phyloP scores from a whole-genome alignment of 2,329 filamentous ascomycete genomes.

The Penicillium freii region DNA sequence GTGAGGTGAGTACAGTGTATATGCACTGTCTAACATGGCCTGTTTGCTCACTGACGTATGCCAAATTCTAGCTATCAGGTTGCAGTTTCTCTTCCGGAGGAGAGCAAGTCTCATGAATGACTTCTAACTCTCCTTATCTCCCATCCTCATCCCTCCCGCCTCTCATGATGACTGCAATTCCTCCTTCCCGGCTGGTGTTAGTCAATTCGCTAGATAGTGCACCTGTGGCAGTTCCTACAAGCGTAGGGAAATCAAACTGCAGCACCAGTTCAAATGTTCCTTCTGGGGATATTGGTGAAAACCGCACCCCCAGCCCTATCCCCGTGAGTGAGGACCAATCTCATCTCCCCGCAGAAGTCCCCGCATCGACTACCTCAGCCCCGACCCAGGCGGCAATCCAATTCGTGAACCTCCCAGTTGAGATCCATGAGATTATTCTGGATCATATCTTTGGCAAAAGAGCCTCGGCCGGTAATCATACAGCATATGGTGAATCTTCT shows the following conservation, averaged over 20 bases:
- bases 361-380: background rate
- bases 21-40: background rate
- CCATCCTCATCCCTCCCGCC: slow-evolving; percentile 11
- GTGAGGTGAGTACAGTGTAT: background rate
- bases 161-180: slow-evolving; percentile 29
- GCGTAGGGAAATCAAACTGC: slow-evolving; percentile 21
- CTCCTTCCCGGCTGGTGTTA: slow-evolving; percentile 32
- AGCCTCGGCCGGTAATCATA: slow-evolving; percentile 51
- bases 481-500: slow-evolving; percentile 54
- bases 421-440: slow-evolving; percentile 70
- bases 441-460: slow-evolving; percentile 70
- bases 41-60: background rate
- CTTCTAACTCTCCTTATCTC: background rate
- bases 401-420: slow-evolving; percentile 57
- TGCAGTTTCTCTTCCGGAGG: background rate
- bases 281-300: background rate
- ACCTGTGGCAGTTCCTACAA: background rate
- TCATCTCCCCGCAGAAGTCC: background rate
- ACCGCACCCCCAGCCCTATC: background rate
- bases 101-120: background rate
- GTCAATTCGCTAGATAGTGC: slow-evolving; percentile 33
- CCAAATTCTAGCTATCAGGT: background rate
- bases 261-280: slow-evolving; percentile 30
- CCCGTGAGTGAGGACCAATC: background rate
- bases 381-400: slow-evolving; percentile 11